These are phyloP conservation scores for Boletus sp. DNA, from an alignment of 768 basidiomycete genomes.

Conservation along the genomic window DNA sequence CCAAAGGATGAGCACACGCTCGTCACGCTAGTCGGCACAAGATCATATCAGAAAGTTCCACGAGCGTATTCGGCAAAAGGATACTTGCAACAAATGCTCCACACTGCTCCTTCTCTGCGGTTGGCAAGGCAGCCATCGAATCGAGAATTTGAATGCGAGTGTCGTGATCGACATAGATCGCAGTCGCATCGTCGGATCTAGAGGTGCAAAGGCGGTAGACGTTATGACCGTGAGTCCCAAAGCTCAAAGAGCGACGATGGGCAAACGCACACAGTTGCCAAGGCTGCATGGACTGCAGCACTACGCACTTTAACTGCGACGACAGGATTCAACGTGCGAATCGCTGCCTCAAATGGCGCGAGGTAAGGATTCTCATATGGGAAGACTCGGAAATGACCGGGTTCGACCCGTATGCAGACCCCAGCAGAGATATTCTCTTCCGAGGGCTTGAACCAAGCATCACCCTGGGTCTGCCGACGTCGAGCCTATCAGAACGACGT, in stretches of 20 bases:
- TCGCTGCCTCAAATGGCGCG: conserved; percentile 78
- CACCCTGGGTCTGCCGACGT: conserved; percentile 62
- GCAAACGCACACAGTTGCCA: conserved; percentile 58
- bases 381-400: conserved; percentile 73
- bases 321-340: conserved; percentile 72
- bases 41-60: neutral
- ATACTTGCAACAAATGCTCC: conserved; percentile 74
- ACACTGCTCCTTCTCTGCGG: conserved; percentile 88
- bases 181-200: conserved; percentile 56
- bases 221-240: conserved; percentile 1
- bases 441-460: conserved; percentile 84
- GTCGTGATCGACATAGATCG: conserved; percentile 70
- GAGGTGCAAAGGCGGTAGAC: neutral
- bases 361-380: conserved; percentile 83
- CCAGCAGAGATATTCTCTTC: conserved; percentile 80
- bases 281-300: conserved; percentile 76
- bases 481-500: neutral
- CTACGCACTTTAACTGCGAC: conserved; percentile 80
- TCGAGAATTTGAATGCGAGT: conserved; percentile 87
- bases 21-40: conserved; percentile 57
- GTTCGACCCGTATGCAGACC: conserved; percentile 68
- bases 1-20: conserved; percentile 82
- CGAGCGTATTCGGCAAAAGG: conserved; percentile 8
- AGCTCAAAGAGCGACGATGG: neutral
- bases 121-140: conserved; percentile 59